phyloP scores from a whole-genome alignment of 1,284 basidiomycete genomes.

The Dichomitus squalens region DNA sequence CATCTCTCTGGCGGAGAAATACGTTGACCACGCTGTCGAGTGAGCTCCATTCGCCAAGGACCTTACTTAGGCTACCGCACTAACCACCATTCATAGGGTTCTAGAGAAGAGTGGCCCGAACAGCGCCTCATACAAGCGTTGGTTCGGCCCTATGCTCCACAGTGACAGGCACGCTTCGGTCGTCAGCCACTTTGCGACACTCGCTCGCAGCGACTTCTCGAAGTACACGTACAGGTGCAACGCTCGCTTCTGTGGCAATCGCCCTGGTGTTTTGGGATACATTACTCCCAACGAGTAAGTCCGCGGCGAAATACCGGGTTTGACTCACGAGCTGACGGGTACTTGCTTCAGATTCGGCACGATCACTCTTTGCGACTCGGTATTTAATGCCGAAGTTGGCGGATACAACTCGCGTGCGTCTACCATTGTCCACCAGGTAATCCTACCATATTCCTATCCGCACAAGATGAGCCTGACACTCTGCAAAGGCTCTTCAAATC shows the following conservation, averaged over 20 bases:
- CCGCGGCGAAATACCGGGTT: too few species aligned
- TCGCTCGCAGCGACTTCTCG: conserved; percentile 36
- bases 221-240: conserved; percentile 45
- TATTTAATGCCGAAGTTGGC: conserved; percentile 46
- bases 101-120: background rate
- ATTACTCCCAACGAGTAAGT: conserved; percentile 15
- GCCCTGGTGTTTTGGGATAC: conserved; percentile 19
- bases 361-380: conserved; percentile 49
- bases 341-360: conserved; percentile 39
- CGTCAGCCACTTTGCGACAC: conserved; percentile 38
- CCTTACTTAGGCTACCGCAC: background rate
- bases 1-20: background rate
- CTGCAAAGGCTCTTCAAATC: conserved; percentile 44
- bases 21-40: conserved; percentile 4
- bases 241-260: conserved; percentile 4
- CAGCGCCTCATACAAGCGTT: conserved; percentile 23
- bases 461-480: background rate
- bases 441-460: background rate
- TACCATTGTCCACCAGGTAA: conserved; percentile 34
- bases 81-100: background rate
- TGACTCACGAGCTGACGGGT: too few species aligned
- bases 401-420: conserved; percentile 48
- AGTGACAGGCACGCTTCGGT: conserved; percentile 31
- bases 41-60: background rate
- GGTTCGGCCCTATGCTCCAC: conserved; percentile 4